These are phyloP conservation scores for Ailanthus altissimus DNA, from an alignment of 345 rosid species.

Conservation along the genomic window DNA sequence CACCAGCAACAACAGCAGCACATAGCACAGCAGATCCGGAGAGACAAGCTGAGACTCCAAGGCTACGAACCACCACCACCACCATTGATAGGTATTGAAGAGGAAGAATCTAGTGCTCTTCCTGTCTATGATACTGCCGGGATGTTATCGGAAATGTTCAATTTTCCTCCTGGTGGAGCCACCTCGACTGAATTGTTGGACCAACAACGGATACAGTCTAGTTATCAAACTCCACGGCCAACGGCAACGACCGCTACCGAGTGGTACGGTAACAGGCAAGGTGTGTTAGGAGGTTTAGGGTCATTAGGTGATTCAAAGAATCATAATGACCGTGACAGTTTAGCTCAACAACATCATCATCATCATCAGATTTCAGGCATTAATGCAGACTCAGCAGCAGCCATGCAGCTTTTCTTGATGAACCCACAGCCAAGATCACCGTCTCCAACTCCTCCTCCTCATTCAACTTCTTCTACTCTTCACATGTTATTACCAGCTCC, in stretches of 20 bases:
- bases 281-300: conserved; percentile 33
- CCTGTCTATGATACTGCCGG: conserved; percentile 79
- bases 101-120: conserved; percentile 47
- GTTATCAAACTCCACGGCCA: conserved; percentile 27
- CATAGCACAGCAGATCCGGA: conserved; percentile 64
- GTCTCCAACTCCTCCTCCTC: conserved; percentile 48
- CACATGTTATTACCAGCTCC: conserved; percentile 83
- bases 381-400: conserved; percentile 72
- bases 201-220: conserved; percentile 30
- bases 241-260: conserved; percentile 29
- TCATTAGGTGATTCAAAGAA: conserved; percentile 38
- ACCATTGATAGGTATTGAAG: conserved; percentile 55
- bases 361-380: conserved; percentile 63
- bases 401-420: conserved; percentile 93
- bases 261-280: conserved; percentile 54
- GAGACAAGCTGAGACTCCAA: conserved; percentile 59
- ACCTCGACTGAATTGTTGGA: conserved; percentile 40
- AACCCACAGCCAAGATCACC: conserved; percentile 86
- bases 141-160: conserved; percentile 96
- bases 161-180: conserved; percentile 55
- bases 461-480: conserved; percentile 65
- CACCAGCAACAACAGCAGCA: conserved; percentile 45
- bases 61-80: conserved; percentile 46
- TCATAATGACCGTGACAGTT: conserved; percentile 32
- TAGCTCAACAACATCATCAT: conserved; percentile 45